Percentiles rank a stretch among this genome's conserved stretches.
Conservation (phyloP, 345 rosid species). For the Syzygium jambos region DNA sequence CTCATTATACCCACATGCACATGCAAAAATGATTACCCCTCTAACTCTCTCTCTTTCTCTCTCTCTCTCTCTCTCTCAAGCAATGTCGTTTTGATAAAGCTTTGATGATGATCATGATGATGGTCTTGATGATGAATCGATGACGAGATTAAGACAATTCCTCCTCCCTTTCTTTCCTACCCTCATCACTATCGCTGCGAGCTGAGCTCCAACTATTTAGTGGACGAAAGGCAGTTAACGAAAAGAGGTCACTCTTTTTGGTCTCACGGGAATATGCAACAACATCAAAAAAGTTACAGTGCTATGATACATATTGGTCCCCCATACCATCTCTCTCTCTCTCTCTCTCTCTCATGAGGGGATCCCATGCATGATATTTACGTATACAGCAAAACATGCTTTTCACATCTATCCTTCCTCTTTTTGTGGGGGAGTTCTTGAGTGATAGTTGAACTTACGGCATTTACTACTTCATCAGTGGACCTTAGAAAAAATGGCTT, state of each 20-base stretch:
- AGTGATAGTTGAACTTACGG: background rate
- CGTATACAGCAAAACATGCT: slow-evolving; percentile 37
- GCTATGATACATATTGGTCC: slow-evolving; percentile 11
- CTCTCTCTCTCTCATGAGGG: slow-evolving; percentile 3
- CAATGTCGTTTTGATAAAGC: background rate
- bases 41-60: background rate
- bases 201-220: slow-evolving; percentile 2
- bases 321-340: background rate
- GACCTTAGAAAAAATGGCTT: background rate
- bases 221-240: slow-evolving; percentile 1
- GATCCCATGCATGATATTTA: slow-evolving; percentile 54
- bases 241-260: slow-evolving; percentile 6
- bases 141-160: slow-evolving; percentile 31
- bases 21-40: slow-evolving; percentile 8
- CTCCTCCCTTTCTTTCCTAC: background rate
- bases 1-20: slow-evolving; percentile 50
- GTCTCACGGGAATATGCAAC: slow-evolving; percentile 11
- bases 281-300: background rate
- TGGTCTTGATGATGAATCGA: slow-evolving; percentile 25
- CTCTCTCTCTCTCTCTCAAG: background rate
- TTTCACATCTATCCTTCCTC: background rate
- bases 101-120: slow-evolving; percentile 3
- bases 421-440: background rate
- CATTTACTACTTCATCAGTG: background rate
- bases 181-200: background rate